Conservation (phyloP, 2,329 filamentous ascomycete species). For the Ascosphaera aggregata region DNA sequence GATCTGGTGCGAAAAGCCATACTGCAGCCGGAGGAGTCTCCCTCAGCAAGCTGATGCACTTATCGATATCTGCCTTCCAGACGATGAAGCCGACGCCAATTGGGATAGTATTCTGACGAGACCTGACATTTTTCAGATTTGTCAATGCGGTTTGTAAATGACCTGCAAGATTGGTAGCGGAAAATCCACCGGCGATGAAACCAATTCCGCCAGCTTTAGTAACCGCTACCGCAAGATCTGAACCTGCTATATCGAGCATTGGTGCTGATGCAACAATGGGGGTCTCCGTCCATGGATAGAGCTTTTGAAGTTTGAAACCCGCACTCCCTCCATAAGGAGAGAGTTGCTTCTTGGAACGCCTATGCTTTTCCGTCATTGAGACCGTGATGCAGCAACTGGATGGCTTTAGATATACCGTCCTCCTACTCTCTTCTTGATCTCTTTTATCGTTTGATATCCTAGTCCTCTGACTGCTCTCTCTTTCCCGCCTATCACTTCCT, state of each 20-base stretch:
- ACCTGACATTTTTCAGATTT: conserved; percentile 5
- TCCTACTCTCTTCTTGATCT: too few species aligned
- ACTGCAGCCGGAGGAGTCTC: conserved; percentile 15
- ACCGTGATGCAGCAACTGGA: too few species aligned
- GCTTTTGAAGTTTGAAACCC: too few species aligned
- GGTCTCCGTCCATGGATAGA: conserved; percentile 32
- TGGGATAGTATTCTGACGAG: conserved; percentile 13
- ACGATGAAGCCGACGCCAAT: conserved; percentile 19
- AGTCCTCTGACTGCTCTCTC: too few species aligned
- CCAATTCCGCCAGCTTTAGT: conserved; percentile 30
- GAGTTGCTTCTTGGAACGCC: too few species aligned
- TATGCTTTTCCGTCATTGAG: too few species aligned
- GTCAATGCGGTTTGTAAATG: conserved; percentile 2
- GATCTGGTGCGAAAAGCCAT: conserved; percentile 17
- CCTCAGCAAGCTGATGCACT: conserved; percentile 10
- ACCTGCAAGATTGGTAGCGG: conserved; percentile 11
- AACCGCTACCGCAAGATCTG: conserved; percentile 34
- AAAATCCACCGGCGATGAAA: conserved; percentile 36
- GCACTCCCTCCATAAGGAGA: too few species aligned
- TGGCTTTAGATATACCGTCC: too few species aligned
- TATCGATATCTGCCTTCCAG: conserved; percentile 14
- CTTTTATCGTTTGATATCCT: too few species aligned
- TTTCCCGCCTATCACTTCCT: too few species aligned
- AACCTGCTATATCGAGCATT: conserved; percentile 40
- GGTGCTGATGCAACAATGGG: conserved; percentile 41